Base-by-base conservation (phyloP, 148 eudicot species). In the Nepenthes gracilis region DNA sequence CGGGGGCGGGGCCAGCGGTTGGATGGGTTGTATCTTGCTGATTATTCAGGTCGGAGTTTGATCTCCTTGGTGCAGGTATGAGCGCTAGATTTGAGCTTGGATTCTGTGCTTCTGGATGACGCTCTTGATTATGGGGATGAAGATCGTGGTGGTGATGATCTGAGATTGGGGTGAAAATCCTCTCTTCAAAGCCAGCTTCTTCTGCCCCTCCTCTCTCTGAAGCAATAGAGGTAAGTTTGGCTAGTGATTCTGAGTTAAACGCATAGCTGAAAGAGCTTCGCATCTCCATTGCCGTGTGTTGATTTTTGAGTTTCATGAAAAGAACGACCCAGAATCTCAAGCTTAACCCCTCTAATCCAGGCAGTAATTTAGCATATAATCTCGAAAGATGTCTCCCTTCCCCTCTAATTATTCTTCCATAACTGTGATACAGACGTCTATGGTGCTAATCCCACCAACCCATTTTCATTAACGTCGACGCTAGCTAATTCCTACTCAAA, bases 101-200 rank as follows among this genome's bases (percentile, higher is more conserved):
- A 61, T 43, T 52, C 2, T 69, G 54, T 50, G 51, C 58, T 53
- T 59, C 52, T 35, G 77, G 58, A 2, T 12, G 11, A 5, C 15
- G 2, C 11, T 6, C 53, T 49, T 49, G 53, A n/a, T 49, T 6
- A 10, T 5, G 53, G 4, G 13, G 63, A 43, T 34, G 45, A 15
- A 48, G 51, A 15, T 43, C 63, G 36, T 38, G 66, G 64, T 66
- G 73, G 64, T 23, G 23, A 23, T 23, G 23, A 65, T 77, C 65
- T 59, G 63, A 65, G 6, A 62, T 50, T 34, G 71, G 69, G 58
- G 69, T 52, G 43, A 64, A 59, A 56, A 62, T 64, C 9, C 66
- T 52, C 13, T 2, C 53, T 68, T 62, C 55, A 55, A 36, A 14
- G 40, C 67, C n/a, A n/a, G 49, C 61, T 58, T 65, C 67, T 65